Percentiles rank a stretch among this genome's conserved stretches.
Evolutionary conservation across 2,329 filamentous ascomycete species (phyloP).

Genomic region (Fusarium compactum): DNA sequence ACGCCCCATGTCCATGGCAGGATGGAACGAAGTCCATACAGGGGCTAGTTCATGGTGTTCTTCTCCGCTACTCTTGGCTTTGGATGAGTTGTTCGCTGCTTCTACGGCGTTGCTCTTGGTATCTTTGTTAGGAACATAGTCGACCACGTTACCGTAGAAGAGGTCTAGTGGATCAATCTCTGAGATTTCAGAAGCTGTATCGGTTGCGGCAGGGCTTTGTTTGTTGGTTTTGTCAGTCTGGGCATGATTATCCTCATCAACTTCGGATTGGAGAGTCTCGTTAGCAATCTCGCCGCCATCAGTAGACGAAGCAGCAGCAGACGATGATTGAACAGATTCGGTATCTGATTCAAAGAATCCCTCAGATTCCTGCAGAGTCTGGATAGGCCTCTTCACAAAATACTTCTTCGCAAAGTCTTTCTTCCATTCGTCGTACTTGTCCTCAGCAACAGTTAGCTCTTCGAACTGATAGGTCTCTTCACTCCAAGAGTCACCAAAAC

Average conservation of each 20-base stretch:
- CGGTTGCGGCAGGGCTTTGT: not conserved
- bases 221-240: not conserved
- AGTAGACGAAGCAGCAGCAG: not conserved
- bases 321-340: not conserved
- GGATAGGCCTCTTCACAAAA: not conserved
- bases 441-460: constrained; percentile 2
- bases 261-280: not conserved
- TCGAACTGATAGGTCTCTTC: not conserved
- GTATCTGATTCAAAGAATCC: not conserved
- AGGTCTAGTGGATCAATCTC: constrained; percentile 13
- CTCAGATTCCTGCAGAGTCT: not conserved
- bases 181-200: not conserved
- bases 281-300: not conserved
- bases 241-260: not conserved
- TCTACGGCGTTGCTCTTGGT: accelerated
- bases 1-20: not conserved
- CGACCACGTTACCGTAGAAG: not conserved
- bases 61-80: not conserved
- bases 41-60: not conserved
- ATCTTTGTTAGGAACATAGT: not conserved
- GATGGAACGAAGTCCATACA: constrained; percentile 5
- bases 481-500: not conserved
- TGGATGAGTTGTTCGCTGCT: not conserved
- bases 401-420: constrained; percentile 19
- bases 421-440: constrained; percentile 16